Evolutionary conservation across 208 protist genomes (phyloP), one percentile per base, ranked within the genome.

Genomic region (Leishmania tarentolae): DNA sequence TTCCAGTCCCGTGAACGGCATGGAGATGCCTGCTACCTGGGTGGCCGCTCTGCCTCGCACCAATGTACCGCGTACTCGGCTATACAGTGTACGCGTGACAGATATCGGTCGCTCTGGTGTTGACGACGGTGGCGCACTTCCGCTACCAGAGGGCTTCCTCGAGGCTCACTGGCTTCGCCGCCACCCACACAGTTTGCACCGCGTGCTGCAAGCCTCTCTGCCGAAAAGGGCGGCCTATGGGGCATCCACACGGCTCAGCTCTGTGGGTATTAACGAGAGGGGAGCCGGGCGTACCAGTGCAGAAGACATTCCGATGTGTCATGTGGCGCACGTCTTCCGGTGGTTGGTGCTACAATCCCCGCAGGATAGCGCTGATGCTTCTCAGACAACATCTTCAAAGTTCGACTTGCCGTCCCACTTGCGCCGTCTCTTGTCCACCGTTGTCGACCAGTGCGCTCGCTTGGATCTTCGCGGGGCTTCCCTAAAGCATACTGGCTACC

Each of bases 381-480:
- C 75, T 19, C 44, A 3, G 40, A 59, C 28, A 21, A 42, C 40
- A 3, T 15, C 52, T 24, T 35, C n/a, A 28, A 50, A 42, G 17
- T 84, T 84, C 57, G 77, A 81, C 56, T 40, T 85, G 24, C 21
- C 61, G 24, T 75, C 52, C 3, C 59, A 81, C 35, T 57, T 88
- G 40, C 66, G 63, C 42, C 65, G 21, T 11, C 78, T 93, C 13
- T 35, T 95, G 8, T 80, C 88, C n/a, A 75, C 76, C 50, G 68
- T 91, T 8, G 37, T 93, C 46, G 44, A 76, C 59, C 77, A 92
- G 71, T 90, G 87, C 87, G 72, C 79, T 53, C 82, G 79, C 24
- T 76, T 92, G 59, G 90, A 95, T 72, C 77, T 92, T 63, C 88
- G 92, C 40, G 92, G 92, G 0, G 85, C 89, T 19, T 88, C 90